These are phyloP conservation scores for Rhynchospora tenuis DNA, from an alignment of 176 grass and related monocot species.

Conservation along the genomic window DNA sequence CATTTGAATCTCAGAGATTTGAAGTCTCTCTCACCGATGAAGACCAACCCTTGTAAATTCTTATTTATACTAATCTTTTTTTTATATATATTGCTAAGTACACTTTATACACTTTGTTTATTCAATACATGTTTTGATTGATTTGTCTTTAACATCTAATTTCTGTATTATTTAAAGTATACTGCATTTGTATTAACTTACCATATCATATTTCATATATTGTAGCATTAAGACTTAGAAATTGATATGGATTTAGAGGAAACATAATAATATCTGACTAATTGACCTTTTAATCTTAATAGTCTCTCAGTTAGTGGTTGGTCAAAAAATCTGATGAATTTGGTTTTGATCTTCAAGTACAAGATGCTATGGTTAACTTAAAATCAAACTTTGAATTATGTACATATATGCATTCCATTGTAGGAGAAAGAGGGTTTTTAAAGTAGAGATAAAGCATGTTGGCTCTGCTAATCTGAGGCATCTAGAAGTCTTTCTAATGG, in stretches of 20 bases:
- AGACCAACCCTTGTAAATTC: background rate
- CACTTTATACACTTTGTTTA: no score
- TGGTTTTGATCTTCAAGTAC: background rate
- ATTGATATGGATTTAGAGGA: background rate
- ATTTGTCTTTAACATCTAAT: conserved; percentile 29
- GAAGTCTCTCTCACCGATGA: conserved; percentile 16
- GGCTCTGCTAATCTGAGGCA: conserved; percentile 28
- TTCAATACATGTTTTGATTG: background rate
- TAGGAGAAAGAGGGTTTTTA: conserved; percentile 33
- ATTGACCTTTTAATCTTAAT: background rate
- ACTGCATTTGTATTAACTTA: background rate
- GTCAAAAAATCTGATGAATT: background rate
- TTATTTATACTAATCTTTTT: background rate
- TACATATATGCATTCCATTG: background rate
- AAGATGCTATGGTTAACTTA: background rate
- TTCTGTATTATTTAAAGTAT: background rate
- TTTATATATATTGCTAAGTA: background rate
- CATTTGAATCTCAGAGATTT: conserved; percentile 38
- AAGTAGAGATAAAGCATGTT: conserved; percentile 43
- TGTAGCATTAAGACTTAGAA: background rate
- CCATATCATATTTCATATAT: background rate
- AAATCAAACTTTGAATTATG: background rate
- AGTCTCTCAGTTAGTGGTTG: background rate
- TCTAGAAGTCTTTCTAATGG: conserved; percentile 39
- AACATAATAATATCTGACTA: background rate